Conservation (phyloP, 352 stramenopile genomes). For the Globisporangium polare region DNA sequence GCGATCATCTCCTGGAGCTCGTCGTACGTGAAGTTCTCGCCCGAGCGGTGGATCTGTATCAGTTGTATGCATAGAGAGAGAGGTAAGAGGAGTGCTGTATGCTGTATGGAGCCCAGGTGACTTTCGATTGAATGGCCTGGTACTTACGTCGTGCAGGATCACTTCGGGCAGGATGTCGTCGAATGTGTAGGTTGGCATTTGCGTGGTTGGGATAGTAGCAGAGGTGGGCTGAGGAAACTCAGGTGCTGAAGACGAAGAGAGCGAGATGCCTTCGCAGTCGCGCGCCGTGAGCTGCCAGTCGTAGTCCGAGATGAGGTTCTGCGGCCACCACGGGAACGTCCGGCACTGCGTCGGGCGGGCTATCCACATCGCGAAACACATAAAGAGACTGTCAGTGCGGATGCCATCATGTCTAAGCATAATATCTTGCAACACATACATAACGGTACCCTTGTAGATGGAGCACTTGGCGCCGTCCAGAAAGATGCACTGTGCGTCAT, state of each 20-base stretch:
- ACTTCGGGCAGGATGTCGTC: constrained; percentile 54
- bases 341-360: constrained; percentile 72
- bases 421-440: too few relatives aligned
- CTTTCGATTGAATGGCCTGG: not conserved
- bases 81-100: too few relatives aligned
- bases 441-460: constrained; percentile 65
- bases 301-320: constrained; percentile 74
- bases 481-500: constrained; percentile 67
- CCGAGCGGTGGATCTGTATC: constrained; percentile 60
- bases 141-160: constrained; percentile 64
- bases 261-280: constrained; percentile 62
- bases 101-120: not conserved
- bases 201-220: not conserved
- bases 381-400: not conserved
- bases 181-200: constrained; percentile 22
- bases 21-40: constrained; percentile 72
- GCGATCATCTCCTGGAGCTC: constrained; percentile 54
- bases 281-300: constrained; percentile 63
- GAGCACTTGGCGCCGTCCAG: constrained; percentile 61
- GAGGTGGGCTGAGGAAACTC: not conserved
- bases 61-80: not conserved
- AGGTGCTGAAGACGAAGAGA: not conserved
- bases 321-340: constrained; percentile 82
- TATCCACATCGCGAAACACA: constrained; percentile 8
- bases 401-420: not conserved